These are phyloP conservation scores for Nakazawaea sp. DNA, from an alignment of 805 yeast species.

Conservation along the genomic window DNA sequence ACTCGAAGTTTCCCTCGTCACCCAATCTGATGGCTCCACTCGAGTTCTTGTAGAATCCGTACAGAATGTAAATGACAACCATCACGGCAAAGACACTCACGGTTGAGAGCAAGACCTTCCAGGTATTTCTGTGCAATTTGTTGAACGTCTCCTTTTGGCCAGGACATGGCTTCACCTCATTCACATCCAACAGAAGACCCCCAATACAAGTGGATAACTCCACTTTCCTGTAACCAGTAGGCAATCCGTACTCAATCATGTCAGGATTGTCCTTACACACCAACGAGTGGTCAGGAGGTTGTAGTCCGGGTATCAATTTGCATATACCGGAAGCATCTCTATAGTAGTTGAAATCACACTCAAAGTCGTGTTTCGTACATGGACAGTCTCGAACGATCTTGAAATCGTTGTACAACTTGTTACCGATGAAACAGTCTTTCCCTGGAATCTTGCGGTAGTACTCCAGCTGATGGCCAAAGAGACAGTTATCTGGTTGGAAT, in stretches of 20 bases:
- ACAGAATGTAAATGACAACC: conserved; percentile 29
- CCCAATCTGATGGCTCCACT: conserved; percentile 81
- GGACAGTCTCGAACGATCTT: conserved; percentile 59
- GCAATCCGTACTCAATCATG: conserved; percentile 62
- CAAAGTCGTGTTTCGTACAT: conserved; percentile 79
- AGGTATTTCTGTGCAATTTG: conserved; percentile 40
- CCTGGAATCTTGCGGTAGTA: conserved; percentile 58
- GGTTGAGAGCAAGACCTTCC: conserved; percentile 38
- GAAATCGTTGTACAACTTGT: conserved; percentile 48
- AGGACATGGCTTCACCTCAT: conserved; percentile 67
- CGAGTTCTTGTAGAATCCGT: conserved; percentile 25
- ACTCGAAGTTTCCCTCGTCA: conserved; percentile 40
- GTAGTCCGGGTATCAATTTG: conserved; percentile 61
- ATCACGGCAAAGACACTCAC: conserved; percentile 26
- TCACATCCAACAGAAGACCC: conserved; percentile 61
- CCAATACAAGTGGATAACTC: conserved; percentile 80
- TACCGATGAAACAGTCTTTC: conserved; percentile 60
- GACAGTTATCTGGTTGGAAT: conserved; percentile 40
- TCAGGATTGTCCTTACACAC: conserved; percentile 50
- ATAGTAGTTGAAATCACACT: conserved; percentile 80
- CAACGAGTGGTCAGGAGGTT: conserved; percentile 57
- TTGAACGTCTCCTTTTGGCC: conserved; percentile 66
- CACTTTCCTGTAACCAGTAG: conserved; percentile 83
- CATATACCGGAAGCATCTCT: conserved; percentile 71
- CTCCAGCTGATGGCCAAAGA: conserved; percentile 61